These are phyloP conservation scores for Acacia concinna DNA, from an alignment of 331 rosid species.

Conservation along the genomic window DNA sequence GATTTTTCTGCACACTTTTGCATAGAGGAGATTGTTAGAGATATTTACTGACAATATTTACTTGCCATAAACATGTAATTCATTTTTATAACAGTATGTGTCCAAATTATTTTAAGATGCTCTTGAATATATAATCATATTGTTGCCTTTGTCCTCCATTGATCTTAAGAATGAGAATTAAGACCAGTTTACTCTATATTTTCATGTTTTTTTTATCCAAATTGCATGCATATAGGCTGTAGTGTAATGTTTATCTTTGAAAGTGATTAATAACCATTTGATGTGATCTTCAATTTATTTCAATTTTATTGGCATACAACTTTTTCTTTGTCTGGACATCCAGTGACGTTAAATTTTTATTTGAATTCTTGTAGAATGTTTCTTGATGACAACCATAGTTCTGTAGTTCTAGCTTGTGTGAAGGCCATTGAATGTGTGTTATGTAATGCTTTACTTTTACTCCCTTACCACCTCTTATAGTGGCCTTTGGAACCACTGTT, in stretches of 20 bases:
- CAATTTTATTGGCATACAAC: not conserved
- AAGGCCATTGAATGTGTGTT: conserved; percentile 69
- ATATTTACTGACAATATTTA: not conserved
- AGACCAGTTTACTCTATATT: not conserved
- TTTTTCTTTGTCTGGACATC: conserved; percentile 10
- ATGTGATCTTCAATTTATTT: conserved; percentile 16
- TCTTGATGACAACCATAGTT: conserved; percentile 87
- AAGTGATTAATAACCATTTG: conserved; percentile 16
- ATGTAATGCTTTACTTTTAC: too few species aligned
- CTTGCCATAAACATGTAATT: conserved; percentile 7
- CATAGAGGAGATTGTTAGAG: not conserved
- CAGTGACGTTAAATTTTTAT: conserved; percentile 18
- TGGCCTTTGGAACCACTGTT: too few species aligned
- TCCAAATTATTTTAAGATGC: not conserved
- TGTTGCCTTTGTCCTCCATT: conserved; percentile 10
- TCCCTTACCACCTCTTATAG: too few species aligned
- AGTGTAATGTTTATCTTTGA: not conserved
- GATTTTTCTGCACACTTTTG: not conserved
- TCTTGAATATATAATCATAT: conserved; percentile 1
- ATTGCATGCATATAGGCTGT: conserved; percentile 14
- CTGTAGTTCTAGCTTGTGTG: conserved; percentile 77
- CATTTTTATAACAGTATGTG: not conserved
- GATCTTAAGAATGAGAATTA: not conserved
- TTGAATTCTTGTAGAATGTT: conserved; percentile 61
- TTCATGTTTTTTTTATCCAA: not conserved